Evolutionary conservation across 192 early-diverging fungal species (phyloP).

Genomic region (Cetraspora pellucida): DNA sequence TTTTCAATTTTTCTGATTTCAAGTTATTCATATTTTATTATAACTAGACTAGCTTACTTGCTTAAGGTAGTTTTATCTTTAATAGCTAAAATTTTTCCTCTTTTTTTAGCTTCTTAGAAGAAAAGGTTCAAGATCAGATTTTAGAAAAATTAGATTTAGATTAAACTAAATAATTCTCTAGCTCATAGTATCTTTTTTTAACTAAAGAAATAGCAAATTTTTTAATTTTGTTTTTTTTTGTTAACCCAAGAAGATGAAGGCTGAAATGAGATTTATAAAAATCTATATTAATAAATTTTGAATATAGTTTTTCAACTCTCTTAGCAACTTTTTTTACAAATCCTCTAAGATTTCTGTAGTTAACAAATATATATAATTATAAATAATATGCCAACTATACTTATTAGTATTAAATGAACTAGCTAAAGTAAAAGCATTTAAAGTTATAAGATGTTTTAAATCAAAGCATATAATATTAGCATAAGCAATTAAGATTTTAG

Average conservation of each 20-base stretch:
- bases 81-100: conserved; percentile 6
- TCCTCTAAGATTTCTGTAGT: conserved; percentile 15
- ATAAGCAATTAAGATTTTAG: conserved; percentile 16
- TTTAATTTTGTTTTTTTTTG: neutral
- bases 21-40: too few relatives aligned
- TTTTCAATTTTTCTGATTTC: conserved; percentile 2
- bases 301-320: conserved; percentile 10
- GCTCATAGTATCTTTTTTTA: conserved; percentile 5
- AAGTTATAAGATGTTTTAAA: neutral
- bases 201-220: neutral
- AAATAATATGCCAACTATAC: conserved; percentile 25
- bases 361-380: neutral
- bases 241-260: conserved; percentile 18
- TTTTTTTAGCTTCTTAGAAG: conserved; percentile 10
- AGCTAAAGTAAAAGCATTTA: conserved; percentile 22
- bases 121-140: conserved; percentile 24
- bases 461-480: neutral
- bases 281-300: conserved; percentile 17
- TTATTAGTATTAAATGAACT: conserved; percentile 23
- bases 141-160: conserved; percentile 18
- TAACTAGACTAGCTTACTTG: too few relatives aligned
- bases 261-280: conserved; percentile 21
- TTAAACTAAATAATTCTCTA: conserved; percentile 28
- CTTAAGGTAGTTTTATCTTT: too few relatives aligned
- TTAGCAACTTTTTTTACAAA: conserved; percentile 22